Base-by-base conservation (phyloP, 768 basidiomycete species). In the Hygrophorus russula region DNA sequence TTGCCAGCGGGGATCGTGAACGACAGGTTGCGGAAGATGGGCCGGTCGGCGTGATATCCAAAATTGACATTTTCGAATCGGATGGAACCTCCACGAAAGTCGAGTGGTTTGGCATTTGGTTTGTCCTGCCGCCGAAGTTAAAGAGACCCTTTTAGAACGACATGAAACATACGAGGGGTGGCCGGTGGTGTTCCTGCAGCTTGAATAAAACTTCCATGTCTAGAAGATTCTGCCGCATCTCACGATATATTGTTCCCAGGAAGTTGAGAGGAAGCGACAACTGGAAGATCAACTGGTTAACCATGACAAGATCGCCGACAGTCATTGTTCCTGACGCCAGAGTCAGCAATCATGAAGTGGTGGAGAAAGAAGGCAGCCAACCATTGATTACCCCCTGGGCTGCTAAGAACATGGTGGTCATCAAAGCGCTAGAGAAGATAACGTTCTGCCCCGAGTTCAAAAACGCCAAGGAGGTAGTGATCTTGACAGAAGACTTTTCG, bases 241-340 rank as follows among this genome's bases (percentile, higher is more conserved):
- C 96, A 38, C 96, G 88, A 56, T 99, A 99, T 41, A 99, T 93
- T 1, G 92, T 89, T 1, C 90, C 96, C 46, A 99, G 67, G 65
- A 99, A 99, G 63, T 98, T 98, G 48, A 99, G 78, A 3, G 96
- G 96, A 27, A 98, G 66, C 0, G 92, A 96, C 0, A 99, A 68
- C 56, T 99, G 96, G 69, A 99, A 99, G 28, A 98, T 91, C 18
- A 99, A 73, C 57, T 97, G 94, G 61, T 99, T 99, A 53, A 96
- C 85, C 94, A 99, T 98, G 52, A 99, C 96, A 11, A 99, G 76
- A 55, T 99, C 96, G 6, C 96, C 96, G 17, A 99, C 76, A 3
- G 93, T 96, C 94, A 99, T 98, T 0, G 88, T 90, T 6, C 92
- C 93, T 93, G 49, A 10, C 20, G 9, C 39, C 13, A n/a, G 24